Conservation (phyloP, 108 stramenopile genomes). For the Chaetoceros tenuissimus region DNA sequence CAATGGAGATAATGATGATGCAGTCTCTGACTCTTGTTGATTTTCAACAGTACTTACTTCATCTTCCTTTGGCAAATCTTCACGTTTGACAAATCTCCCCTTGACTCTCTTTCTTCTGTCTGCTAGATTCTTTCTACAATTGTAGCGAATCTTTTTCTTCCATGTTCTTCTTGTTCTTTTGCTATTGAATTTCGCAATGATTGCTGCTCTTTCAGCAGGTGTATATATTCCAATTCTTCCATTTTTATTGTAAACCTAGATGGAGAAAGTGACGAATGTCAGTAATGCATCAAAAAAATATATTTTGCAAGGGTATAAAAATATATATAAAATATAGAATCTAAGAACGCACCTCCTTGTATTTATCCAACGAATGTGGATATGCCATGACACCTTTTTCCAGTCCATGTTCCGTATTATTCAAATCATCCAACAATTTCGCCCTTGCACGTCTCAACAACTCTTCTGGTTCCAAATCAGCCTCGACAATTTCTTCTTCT, state of each 20-base stretch:
- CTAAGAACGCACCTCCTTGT: conserved; percentile 65
- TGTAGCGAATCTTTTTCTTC: conserved; percentile 97
- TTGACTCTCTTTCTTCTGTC: conserved; percentile 93
- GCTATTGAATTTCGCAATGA: conserved; percentile 81
- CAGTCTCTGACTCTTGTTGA: neutral
- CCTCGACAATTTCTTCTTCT: conserved; percentile 45
- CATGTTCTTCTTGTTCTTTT: conserved; percentile 88
- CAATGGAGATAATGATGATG: conserved; percentile 17
- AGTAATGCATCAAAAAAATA: neutral
- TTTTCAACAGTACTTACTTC: conserved; percentile 5
- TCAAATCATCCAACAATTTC: conserved; percentile 73
- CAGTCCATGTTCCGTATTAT: conserved; percentile 46
- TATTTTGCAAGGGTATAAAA: neutral
- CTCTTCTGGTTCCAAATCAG: conserved; percentile 49
- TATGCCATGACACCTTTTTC: conserved; percentile 62
- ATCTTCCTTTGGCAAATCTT: conserved; percentile 19
- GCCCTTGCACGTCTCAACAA: conserved; percentile 64
- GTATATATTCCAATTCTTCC: conserved; percentile 97
- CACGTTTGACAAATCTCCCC: conserved; percentile 94
- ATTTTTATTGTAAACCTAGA: conserved; percentile 87
- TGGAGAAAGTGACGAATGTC: neutral
- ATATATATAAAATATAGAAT: neutral
- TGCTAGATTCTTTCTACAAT: conserved; percentile 94
- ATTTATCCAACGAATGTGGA: conserved; percentile 76
- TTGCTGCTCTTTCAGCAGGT: conserved; percentile 85